A percentile compares a stretch with the other conserved stretches of the same genome.
These are phyloP conservation scores for Globisporangium camurandrum DNA, from an alignment of 352 stramenopile species.

Conservation along the genomic window DNA sequence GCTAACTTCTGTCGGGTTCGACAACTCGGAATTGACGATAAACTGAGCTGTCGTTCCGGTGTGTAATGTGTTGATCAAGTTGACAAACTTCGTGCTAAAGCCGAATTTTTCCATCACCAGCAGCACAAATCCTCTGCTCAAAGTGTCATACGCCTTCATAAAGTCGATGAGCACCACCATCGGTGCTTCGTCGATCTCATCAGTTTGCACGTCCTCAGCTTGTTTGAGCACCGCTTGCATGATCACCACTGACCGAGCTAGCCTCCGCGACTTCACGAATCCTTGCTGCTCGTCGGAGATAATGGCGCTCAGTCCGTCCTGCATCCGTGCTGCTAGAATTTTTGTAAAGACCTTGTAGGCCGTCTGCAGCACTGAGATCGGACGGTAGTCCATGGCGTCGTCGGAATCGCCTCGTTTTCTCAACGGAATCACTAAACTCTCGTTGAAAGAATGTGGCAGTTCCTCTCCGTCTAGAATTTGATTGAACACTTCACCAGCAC, in stretches of 20 bases:
- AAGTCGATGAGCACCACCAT: conserved; percentile 12
- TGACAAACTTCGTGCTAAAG: conserved; percentile 4
- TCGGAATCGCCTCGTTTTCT: conserved; percentile 14
- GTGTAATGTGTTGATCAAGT: conserved; percentile 6
- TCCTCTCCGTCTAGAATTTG: background rate
- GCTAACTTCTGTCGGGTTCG: background rate
- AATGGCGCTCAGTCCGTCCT: background rate
- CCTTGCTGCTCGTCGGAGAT: conserved; percentile 16
- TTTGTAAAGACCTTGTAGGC: conserved; percentile 22
- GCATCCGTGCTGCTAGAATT: conserved; percentile 5
- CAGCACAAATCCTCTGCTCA: conserved; percentile 11
- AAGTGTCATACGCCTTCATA: conserved; percentile 13
- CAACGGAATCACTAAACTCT: conserved; percentile 9
- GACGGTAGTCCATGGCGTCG: conserved; percentile 15
- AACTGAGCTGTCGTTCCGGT: conserved; percentile 4
- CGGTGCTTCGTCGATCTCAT: background rate
- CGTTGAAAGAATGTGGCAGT: background rate
- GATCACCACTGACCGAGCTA: background rate
- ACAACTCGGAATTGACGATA: conserved; percentile 12
- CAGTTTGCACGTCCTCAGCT: background rate
- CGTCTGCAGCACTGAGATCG: conserved; percentile 16
- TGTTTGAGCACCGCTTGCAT: conserved; percentile 3
- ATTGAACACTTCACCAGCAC: background rate
- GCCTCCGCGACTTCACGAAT: conserved; percentile 10
- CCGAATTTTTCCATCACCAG: conserved; percentile 17